Conservation (phyloP, 371 early-diverging fungal genomes). For the Choanephora cucurbitarum region DNA sequence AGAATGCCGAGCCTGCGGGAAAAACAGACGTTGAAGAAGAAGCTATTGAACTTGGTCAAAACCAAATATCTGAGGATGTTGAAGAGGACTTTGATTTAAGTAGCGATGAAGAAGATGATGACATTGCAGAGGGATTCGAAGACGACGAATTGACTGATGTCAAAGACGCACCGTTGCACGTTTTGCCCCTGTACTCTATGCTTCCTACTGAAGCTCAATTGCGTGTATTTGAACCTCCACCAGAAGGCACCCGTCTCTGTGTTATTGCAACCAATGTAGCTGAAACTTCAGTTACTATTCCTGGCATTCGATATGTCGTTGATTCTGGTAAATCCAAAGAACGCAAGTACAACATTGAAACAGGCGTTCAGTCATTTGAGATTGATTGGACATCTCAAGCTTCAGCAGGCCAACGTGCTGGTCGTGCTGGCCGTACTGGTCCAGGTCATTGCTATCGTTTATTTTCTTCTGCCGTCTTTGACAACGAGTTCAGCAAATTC, state of each 20-base stretch:
- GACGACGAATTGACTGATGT: slow-evolving; percentile 46
- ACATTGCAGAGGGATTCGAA: slow-evolving; percentile 44
- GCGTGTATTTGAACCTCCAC: slow-evolving; percentile 86
- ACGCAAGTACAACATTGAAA: slow-evolving; percentile 76
- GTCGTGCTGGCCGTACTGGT: slow-evolving; percentile 97
- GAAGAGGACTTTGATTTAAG: slow-evolving; percentile 63
- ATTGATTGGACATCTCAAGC: slow-evolving; percentile 95
- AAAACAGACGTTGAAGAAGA: slow-evolving; percentile 61
- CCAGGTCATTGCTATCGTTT: slow-evolving; percentile 98
- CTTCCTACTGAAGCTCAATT: slow-evolving; percentile 88
- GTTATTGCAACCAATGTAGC: slow-evolving; percentile 99
- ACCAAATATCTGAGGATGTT: too few relatives aligned
- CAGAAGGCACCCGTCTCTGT: slow-evolving; percentile 88
- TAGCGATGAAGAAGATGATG: slow-evolving; percentile 39
- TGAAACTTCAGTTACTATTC: slow-evolving; percentile 99
- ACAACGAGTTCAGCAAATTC: slow-evolving; percentile 86
- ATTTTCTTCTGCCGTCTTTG: slow-evolving; percentile 94
- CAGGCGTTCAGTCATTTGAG: slow-evolving; percentile 87
- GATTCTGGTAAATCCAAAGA: slow-evolving; percentile 97
- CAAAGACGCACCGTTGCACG: slow-evolving; percentile 64
- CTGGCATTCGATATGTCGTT: slow-evolving; percentile 95
- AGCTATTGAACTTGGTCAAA: slow-evolving; percentile 62
- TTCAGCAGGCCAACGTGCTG: slow-evolving; percentile 95
- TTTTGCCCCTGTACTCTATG: slow-evolving; percentile 92
- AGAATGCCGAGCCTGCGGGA: slow-evolving; percentile 34